These are phyloP conservation scores for Didymella glomerata DNA, from an alignment of 2,329 filamentous ascomycete genomes.

Conservation along the genomic window DNA sequence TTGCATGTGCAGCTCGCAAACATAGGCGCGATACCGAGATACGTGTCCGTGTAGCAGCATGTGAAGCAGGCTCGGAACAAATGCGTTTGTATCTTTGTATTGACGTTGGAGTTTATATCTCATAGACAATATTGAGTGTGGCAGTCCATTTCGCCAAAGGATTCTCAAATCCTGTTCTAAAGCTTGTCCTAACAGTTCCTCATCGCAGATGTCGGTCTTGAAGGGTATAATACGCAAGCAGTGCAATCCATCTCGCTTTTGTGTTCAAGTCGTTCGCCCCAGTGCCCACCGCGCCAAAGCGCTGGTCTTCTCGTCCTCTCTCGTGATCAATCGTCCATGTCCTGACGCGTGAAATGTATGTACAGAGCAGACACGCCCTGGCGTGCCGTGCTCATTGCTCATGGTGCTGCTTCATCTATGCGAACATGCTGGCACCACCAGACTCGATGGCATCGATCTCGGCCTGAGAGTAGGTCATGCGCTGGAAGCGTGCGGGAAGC, in stretches of 20 bases:
- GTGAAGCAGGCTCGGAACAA: not conserved
- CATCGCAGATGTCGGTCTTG: conserved; percentile 31
- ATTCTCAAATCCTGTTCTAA: conserved; percentile 20
- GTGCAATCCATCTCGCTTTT: conserved; percentile 32
- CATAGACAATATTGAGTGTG: conserved; percentile 21
- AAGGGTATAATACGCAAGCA: conserved; percentile 44
- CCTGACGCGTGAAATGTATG: conserved; percentile 30
- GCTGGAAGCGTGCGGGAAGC: conserved; percentile 83
- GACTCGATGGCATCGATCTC: conserved; percentile 98
- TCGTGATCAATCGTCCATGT: conserved; percentile 19
- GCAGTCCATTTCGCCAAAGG: conserved; percentile 19
- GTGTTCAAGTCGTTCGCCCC: conserved; percentile 20
- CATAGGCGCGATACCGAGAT: not conserved
- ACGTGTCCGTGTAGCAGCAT: conserved; percentile 3
- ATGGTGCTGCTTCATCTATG: conserved; percentile 46
- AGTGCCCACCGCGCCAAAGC: conserved; percentile 13
- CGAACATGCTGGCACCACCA: conserved; percentile 77
- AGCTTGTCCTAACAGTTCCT: conserved; percentile 23
- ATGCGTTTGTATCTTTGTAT: conserved; percentile 4
- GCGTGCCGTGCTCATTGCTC: conserved; percentile 23
- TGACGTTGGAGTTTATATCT: conserved; percentile 20
- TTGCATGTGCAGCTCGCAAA: not conserved
- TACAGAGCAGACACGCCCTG: conserved; percentile 31
- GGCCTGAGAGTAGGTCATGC: conserved; percentile 73
- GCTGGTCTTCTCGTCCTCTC: conserved; percentile 12